Conservation (phyloP, 176 grass and related monocot genomes). For the Raddia guianensis region DNA sequence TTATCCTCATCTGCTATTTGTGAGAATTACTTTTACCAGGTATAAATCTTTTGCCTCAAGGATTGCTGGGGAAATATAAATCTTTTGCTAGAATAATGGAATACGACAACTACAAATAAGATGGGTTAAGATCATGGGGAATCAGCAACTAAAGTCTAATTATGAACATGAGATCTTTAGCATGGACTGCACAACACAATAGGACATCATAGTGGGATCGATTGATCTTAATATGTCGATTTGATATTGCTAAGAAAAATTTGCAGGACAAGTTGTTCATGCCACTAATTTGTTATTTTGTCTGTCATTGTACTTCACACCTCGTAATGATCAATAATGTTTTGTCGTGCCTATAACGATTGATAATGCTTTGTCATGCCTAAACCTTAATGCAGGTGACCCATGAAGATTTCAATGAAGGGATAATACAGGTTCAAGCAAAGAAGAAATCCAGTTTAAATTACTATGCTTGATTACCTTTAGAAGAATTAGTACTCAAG, state of each 20-base stretch:
- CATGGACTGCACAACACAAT: neutral
- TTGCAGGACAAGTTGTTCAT: neutral
- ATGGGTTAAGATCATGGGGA: neutral
- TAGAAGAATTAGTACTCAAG: conserved; percentile 23
- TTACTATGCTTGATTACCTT: conserved; percentile 59
- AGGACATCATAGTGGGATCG: neutral
- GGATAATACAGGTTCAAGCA: conserved; percentile 91
- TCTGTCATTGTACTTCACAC: neutral
- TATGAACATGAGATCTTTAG: neutral
- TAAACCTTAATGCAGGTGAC: conserved; percentile 51
- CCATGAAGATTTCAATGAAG: conserved; percentile 93
- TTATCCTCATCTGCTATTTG: neutral
- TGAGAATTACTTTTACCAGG: neutral
- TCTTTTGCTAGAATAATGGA: neutral
- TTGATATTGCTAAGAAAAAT: neutral
- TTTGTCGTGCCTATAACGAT: neutral
- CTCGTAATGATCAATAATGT: neutral
- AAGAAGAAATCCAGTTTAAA: conserved; percentile 94
- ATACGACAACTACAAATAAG: neutral
- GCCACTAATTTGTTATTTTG: neutral
- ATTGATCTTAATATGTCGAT: neutral
- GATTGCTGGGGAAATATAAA: neutral
- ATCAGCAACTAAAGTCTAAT: conserved; percentile 1
- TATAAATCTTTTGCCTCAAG: neutral
- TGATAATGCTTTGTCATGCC: neutral